Conservation (phyloP, 371 early-diverging fungal species). For the Smittium culicis region DNA sequence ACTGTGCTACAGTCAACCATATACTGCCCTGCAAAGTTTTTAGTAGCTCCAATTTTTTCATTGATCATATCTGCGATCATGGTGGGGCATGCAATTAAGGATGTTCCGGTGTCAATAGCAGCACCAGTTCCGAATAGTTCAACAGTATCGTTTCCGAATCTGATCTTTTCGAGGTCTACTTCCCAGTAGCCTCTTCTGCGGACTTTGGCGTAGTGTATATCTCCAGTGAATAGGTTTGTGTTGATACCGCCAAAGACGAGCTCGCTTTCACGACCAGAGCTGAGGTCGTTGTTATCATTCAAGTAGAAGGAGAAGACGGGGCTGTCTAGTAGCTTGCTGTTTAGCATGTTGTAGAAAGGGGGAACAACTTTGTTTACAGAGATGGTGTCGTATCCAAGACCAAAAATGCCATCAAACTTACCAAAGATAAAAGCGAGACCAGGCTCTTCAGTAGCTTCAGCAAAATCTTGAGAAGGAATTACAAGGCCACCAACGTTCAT, state of each 20-base stretch:
- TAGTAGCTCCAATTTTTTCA: constrained; percentile 69
- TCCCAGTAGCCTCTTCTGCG: constrained; percentile 90
- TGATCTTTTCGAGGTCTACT: constrained; percentile 56
- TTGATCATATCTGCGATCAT: constrained; percentile 70
- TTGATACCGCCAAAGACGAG: constrained; percentile 72
- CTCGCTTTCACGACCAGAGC: constrained; percentile 55
- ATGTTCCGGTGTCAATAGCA: constrained; percentile 71
- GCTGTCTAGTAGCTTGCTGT: constrained; percentile 54
- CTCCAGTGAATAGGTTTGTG: constrained; percentile 50
- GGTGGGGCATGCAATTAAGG: constrained; percentile 59
- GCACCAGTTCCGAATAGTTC: constrained; percentile 46
- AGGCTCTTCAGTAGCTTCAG: constrained; percentile 82
- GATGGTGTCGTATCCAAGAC: constrained; percentile 79
- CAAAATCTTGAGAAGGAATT: constrained; percentile 61
- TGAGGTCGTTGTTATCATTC: constrained; percentile 35
- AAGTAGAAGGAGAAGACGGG: constrained; percentile 77
- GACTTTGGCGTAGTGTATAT: constrained; percentile 64
- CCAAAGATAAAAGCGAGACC: constrained; percentile 77
- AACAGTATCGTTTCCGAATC: constrained; percentile 50
- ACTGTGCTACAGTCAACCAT: constrained; percentile 56
- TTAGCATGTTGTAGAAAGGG: constrained; percentile 81
- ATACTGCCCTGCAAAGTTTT: constrained; percentile 80
- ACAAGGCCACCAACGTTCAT: constrained; percentile 54
- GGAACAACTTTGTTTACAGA: constrained; percentile 72
- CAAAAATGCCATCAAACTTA: constrained; percentile 86